Conservation (phyloP, 176 grass and related monocot genomes). For the Eleusine coracana region DNA sequence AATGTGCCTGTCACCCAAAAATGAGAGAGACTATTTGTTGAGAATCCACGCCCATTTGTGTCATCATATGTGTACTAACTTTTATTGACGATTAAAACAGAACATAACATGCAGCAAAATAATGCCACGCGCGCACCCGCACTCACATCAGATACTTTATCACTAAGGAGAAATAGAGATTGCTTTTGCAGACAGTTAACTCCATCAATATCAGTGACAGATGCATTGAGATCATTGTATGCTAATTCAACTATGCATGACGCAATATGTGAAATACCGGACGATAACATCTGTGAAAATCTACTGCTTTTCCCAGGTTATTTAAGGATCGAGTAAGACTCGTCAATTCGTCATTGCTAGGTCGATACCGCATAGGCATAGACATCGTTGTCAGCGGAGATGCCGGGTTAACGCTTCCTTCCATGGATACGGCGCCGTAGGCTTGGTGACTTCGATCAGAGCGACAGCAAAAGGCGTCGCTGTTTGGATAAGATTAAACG, state of each 20-base stretch:
- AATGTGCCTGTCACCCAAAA: too few relatives aligned
- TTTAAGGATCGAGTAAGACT: not conserved
- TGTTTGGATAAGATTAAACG: not conserved
- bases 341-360: not conserved
- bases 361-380: not conserved
- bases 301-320: not conserved
- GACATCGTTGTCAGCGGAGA: not conserved
- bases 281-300: not conserved
- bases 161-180: not conserved
- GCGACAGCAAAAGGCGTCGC: not conserved
- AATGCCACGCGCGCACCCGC: not conserved
- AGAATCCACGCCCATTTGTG: not conserved
- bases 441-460: conserved; percentile 27
- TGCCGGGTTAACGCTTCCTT: conserved; percentile 32
- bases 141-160: not conserved
- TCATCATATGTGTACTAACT: not conserved
- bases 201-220: not conserved
- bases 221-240: not conserved
- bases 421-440: conserved; percentile 9
- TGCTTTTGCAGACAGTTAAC: not conserved
- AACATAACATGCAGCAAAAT: not conserved
- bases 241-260: not conserved
- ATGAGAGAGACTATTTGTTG: not conserved
- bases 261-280: not conserved
- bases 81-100: not conserved